Conservation (phyloP, 345 rosid genomes). For the Mercurialis annua region DNA sequence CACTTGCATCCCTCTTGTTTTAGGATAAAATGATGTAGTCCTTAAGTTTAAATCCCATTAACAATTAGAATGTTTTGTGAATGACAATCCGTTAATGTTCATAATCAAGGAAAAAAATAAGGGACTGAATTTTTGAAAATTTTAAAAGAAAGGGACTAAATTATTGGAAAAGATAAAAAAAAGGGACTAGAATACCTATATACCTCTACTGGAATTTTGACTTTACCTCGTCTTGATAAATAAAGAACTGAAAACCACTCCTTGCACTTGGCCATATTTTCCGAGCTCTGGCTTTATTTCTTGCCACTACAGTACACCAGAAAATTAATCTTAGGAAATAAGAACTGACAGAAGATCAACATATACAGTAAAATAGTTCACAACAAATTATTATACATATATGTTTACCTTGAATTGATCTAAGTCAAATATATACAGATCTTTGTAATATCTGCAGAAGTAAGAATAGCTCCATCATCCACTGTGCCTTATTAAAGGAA, state of each 20-base stretch:
- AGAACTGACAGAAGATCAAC: constrained; percentile 6
- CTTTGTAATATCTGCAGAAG: constrained; percentile 75
- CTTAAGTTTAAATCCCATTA: too few species aligned
- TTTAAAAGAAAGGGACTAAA: too few species aligned
- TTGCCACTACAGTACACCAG: constrained; percentile 71
- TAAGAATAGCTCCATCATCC: not conserved
- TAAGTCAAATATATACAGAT: constrained; percentile 75
- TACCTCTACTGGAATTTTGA: not conserved
- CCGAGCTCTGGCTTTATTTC: constrained; percentile 94
- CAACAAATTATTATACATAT: constrained; percentile 9
- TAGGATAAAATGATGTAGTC: too few species aligned
- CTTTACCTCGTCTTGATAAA: constrained; percentile 85
- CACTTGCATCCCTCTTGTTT: too few species aligned
- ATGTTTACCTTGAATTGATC: constrained; percentile 81
- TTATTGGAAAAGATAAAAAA: too few species aligned
- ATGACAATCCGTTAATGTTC: too few species aligned
- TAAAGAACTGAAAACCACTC: constrained; percentile 90
- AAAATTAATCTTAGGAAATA: constrained; percentile 20
- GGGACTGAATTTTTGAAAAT: too few species aligned
- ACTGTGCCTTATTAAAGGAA: constrained; percentile 1
- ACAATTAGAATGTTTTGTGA: too few species aligned
- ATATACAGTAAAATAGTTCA: not conserved
- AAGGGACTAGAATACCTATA: too few species aligned
- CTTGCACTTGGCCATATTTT: constrained; percentile 90
- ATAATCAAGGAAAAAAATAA: too few species aligned